phyloP scores from a whole-genome alignment of 371 early-diverging fungal species.

The Entomophthora muscae region DNA sequence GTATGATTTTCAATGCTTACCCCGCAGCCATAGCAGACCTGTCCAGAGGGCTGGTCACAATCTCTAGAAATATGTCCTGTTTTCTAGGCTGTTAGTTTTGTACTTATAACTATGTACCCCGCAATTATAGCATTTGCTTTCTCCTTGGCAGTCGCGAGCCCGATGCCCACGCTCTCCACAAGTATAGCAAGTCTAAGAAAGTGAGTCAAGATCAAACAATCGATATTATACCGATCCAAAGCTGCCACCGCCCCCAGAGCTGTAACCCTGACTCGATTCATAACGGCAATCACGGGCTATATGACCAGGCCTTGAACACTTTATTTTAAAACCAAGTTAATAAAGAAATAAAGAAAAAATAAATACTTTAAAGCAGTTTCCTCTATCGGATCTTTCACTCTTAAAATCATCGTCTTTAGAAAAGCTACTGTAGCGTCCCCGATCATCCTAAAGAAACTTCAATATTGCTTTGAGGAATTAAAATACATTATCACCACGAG shows the following conservation, averaged over 20 bases:
- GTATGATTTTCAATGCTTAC: background rate
- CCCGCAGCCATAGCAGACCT: conserved; percentile 8
- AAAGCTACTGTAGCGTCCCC: background rate
- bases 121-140: conserved; percentile 49
- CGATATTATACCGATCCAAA: conserved; percentile 21
- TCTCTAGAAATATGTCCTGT: conserved; percentile 22
- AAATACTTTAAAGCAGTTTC: background rate
- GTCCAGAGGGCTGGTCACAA: conserved; percentile 19
- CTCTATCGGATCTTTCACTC: background rate
- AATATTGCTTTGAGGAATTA: background rate
- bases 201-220: background rate
- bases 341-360: background rate
- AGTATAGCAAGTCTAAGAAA: conserved; percentile 40
- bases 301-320: conserved; percentile 40
- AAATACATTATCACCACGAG: background rate
- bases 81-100: conserved; percentile 13
- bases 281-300: conserved; percentile 27
- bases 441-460: background rate
- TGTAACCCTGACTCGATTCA: conserved; percentile 27
- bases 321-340: background rate
- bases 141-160: conserved; percentile 20
- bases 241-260: conserved; percentile 26
- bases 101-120: conserved; percentile 15
- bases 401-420: background rate
- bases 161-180: conserved; percentile 30